Percentiles rank a stretch among this genome's conserved stretches.
Conservation (phyloP, 306 rosid species). For the Citrullus mucosospermus region DNA sequence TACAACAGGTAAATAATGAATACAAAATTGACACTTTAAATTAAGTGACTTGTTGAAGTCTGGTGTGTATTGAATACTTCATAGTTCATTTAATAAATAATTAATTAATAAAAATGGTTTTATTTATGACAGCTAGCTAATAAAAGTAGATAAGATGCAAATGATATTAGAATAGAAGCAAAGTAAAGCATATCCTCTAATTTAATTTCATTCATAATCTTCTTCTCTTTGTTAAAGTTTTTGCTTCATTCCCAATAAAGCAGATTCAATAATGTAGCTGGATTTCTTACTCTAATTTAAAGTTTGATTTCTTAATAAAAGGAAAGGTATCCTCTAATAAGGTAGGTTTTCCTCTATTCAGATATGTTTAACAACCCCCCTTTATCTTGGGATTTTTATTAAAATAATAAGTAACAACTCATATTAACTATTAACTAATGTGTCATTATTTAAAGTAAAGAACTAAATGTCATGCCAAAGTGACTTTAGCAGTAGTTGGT, state of each 20-base stretch:
- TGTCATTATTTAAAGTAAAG: not conserved
- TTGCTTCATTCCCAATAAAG: constrained; percentile 10
- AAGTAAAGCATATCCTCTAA: not conserved
- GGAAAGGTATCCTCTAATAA: not conserved
- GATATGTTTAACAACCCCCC: not conserved
- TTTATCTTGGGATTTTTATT: not conserved
- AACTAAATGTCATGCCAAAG: not conserved
- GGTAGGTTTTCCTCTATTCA: not conserved
- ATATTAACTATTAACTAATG: not conserved
- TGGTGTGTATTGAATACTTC: not conserved
- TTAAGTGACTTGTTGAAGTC: not conserved
- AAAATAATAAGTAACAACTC: not conserved
- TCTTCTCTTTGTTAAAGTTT: not conserved
- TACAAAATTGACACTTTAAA: not conserved
- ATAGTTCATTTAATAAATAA: not conserved
- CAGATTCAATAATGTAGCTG: constrained; percentile 1
- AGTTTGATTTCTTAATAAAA: not conserved
- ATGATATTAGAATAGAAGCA: not conserved
- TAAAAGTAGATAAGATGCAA: not conserved
- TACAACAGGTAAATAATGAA: not conserved
- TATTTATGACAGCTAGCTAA: not conserved
- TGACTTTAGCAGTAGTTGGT: too few relatives aligned
- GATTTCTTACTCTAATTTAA: constrained; percentile 5
- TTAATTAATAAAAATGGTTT: not conserved
- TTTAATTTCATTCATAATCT: not conserved